Evolutionary conservation across 306 rosid genomes (phyloP).

Genomic region (Styphnolobium japonicum): DNA sequence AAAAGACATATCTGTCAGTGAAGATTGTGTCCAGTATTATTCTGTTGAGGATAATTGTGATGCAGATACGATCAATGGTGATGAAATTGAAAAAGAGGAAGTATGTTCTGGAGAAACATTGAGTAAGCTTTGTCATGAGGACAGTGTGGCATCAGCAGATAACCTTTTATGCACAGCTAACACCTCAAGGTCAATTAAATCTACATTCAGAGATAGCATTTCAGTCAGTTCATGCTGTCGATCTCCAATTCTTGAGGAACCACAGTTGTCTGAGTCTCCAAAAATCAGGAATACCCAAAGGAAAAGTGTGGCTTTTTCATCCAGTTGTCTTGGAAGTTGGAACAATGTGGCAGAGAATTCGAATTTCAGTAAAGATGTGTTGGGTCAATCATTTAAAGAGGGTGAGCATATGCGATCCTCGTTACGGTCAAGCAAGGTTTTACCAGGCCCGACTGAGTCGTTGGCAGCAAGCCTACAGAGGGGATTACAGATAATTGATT

Average conservation of each 20-base stretch:
- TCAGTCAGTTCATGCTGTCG: slow-evolving; percentile 56
- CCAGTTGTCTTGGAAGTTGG: slow-evolving; percentile 56
- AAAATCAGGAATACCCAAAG: slow-evolving; percentile 67
- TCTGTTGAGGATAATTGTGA: slow-evolving; percentile 57
- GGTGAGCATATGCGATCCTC: slow-evolving; percentile 54
- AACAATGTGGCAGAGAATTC: slow-evolving; percentile 53
- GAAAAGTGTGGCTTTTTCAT: slow-evolving; percentile 61
- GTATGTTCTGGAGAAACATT: slow-evolving; percentile 24
- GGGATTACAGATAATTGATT: slow-evolving; percentile 84
- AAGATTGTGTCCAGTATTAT: slow-evolving; percentile 53
- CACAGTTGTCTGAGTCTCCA: slow-evolving; percentile 84
- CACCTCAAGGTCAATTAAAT: slow-evolving; percentile 42
- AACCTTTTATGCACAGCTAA: slow-evolving; percentile 18
- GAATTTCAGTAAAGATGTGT: slow-evolving; percentile 44
- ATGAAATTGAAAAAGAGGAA: slow-evolving; percentile 57
- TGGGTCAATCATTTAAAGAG: slow-evolving; percentile 52
- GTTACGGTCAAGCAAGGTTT: slow-evolving; percentile 56
- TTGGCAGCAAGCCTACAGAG: slow-evolving; percentile 96
- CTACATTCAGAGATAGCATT: slow-evolving; percentile 54
- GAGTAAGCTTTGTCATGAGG: slow-evolving; percentile 39
- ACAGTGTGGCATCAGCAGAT: slow-evolving; percentile 39
- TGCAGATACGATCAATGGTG: slow-evolving; percentile 44
- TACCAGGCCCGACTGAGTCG: slow-evolving; percentile 75
- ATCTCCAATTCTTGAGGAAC: slow-evolving; percentile 72
- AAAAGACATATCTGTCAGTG: slow-evolving; percentile 33